Evolutionary conservation across 139 green algal genomes (phyloP).

Genomic region (Coccomyxa sp.): DNA sequence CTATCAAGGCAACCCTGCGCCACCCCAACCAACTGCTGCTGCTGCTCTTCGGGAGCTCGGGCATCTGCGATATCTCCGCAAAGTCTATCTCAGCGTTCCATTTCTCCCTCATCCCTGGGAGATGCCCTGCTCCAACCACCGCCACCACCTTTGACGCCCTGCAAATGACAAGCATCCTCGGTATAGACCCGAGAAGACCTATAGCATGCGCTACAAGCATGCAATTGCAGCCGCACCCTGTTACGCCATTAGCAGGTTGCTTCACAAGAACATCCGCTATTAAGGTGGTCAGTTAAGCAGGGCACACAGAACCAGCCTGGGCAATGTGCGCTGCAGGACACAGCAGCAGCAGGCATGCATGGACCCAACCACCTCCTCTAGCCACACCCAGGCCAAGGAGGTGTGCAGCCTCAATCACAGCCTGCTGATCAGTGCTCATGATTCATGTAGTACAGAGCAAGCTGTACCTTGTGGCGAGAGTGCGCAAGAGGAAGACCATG

Average conservation of each 20-base stretch:
- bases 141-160: slow-evolving; percentile 23
- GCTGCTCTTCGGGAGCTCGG: background rate
- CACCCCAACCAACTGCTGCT: background rate
- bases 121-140: slow-evolving; percentile 36
- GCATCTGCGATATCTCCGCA: slow-evolving; percentile 9
- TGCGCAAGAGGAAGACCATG: background rate
- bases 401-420: background rate
- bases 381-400: background rate
- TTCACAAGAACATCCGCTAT: too few relatives aligned
- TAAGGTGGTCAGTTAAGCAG: too few relatives aligned
- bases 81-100: slow-evolving; percentile 36
- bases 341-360: background rate
- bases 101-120: slow-evolving; percentile 32
- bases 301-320: too few relatives aligned
- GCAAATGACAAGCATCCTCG: background rate
- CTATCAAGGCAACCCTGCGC: too few relatives aligned
- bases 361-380: background rate
- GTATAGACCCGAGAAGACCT: background rate
- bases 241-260: too few relatives aligned
- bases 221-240: too few relatives aligned
- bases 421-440: too few relatives aligned
- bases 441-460: background rate
- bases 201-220: too few relatives aligned
- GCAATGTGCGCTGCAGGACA: too few relatives aligned
- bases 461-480: background rate